These are phyloP conservation scores for Eleusine coracana DNA, from an alignment of 176 grass and related monocot species.

Conservation along the genomic window DNA sequence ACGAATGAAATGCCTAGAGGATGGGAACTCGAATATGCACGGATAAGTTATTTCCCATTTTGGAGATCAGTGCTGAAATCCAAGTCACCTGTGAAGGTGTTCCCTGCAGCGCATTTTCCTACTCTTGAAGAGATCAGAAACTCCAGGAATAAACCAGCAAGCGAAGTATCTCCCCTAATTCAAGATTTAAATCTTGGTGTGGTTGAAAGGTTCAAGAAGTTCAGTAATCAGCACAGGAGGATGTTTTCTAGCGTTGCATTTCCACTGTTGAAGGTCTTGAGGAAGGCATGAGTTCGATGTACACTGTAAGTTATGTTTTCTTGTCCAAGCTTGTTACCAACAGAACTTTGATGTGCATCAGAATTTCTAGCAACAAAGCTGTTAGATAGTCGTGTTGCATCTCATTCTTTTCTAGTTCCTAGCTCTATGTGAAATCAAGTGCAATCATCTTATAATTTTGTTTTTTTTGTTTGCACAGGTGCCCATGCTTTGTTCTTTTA, in stretches of 20 bases:
- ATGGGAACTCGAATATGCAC: neutral
- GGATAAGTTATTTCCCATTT: slow-evolving; percentile 11
- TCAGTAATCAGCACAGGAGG: slow-evolving; percentile 8
- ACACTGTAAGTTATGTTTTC: neutral
- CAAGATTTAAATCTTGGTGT: neutral
- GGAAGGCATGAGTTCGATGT: slow-evolving; percentile 8
- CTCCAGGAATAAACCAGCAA: neutral
- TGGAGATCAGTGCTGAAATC: slow-evolving; percentile 17
- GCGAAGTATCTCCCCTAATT: neutral
- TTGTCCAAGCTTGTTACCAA: neutral
- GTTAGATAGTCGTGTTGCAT: neutral
- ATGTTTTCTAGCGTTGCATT: slow-evolving; percentile 26
- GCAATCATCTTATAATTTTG: neutral
- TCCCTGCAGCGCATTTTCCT: neutral
- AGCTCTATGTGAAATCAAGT: neutral
- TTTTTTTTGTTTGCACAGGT: too few relatives aligned
- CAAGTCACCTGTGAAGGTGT: neutral
- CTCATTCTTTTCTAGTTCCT: too few relatives aligned
- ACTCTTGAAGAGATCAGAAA: neutral
- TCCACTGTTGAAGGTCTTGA: slow-evolving; percentile 30
- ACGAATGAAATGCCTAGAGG: neutral
- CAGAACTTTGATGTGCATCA: neutral
- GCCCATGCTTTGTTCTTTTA: too few relatives aligned
- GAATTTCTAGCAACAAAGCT: neutral
- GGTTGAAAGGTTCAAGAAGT: neutral